Base-by-base conservation (phyloP, 1,139 yeast genomes). In the Kazachstania sp. region DNA sequence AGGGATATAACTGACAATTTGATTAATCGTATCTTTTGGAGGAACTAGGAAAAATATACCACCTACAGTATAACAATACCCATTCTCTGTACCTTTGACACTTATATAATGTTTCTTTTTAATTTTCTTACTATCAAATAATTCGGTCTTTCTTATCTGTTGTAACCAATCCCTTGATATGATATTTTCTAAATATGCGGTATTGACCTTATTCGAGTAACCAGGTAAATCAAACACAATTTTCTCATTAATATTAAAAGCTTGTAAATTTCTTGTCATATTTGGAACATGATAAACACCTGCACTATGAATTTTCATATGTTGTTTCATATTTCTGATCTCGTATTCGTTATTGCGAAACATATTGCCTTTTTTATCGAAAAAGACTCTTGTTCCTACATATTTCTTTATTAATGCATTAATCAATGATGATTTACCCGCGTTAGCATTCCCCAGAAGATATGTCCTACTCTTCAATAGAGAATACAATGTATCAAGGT, bases 371-470 rank as follows among this genome's bases (percentile, higher is more conserved):
- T 45, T 43, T 15, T 41, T 39, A 35, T 52, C 54, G 4, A 45
- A 37, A 8, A 40, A 30, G 8, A 56, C 31, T 45, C 59, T 62
- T 31, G 39, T 37, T 3, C 65, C 63, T 13, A 50, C 15, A 44
- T 48, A 59, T 32, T 49, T 49, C 32, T 49, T 45, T 28, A 78
- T 55, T 31, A 82, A 55, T n/a, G 77, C 61, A 54, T 73, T 77
- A 2, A 83, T 72, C 29, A 87, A 60, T 1, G 83, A 72, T 1
- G 94, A 79, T 61, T 87, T 87, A 1, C 97, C 97, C 15, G 79
- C 72, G 59, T 86, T 86, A 9, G 86, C 79, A 53, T 74, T 74
- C 1, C 97, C 96, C 12, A 86, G 69, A 34, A 87, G 63, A 58
- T 78, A 83, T 28, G 79, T 72, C 8, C 67, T 58, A 0, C 77